Conservation (phyloP, 257 asterid species). For the Ilex asprella region DNA sequence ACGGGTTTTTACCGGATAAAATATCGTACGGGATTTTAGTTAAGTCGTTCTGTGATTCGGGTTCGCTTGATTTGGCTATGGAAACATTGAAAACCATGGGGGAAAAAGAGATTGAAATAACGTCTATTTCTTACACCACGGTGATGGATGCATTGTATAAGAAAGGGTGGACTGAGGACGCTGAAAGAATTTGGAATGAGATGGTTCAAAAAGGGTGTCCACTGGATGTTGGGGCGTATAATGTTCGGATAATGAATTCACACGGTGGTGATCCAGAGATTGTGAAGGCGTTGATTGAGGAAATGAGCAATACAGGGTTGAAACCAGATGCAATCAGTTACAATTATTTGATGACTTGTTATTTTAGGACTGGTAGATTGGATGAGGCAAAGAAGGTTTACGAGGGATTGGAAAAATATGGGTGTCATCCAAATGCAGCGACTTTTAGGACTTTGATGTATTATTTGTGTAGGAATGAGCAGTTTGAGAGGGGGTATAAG, state of each 20-base stretch:
- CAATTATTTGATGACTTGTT: conserved; percentile 69
- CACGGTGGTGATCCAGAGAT: conserved; percentile 39
- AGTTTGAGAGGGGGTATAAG: conserved; percentile 47
- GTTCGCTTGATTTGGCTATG: conserved; percentile 41
- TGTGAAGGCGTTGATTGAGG: conserved; percentile 56
- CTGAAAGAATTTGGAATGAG: conserved; percentile 58
- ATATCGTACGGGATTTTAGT: conserved; percentile 63
- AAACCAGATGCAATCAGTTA: conserved; percentile 53
- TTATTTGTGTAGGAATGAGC: conserved; percentile 47
- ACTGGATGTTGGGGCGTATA: conserved; percentile 65
- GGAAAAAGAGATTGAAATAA: conserved; percentile 45
- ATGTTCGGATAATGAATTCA: conserved; percentile 46
- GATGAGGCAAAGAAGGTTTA: conserved; percentile 69
- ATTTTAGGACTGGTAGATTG: conserved; percentile 48
- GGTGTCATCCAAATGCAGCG: conserved; percentile 51
- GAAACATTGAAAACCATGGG: conserved; percentile 51
- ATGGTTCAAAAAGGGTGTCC: conserved; percentile 41
- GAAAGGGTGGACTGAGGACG: conserved; percentile 48
- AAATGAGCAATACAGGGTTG: conserved; percentile 46
- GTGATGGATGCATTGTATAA: conserved; percentile 50
- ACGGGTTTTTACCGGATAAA: conserved; percentile 47
- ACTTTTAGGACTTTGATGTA: conserved; percentile 64
- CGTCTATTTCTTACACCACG: conserved; percentile 33
- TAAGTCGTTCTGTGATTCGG: conserved; percentile 68
- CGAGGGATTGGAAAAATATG: conserved; percentile 40